Percentiles rank a stretch among this genome's conserved stretches.
These are phyloP conservation scores for Phytophthora melonis DNA, from an alignment of 352 stramenopile genomes.

Conservation along the genomic window DNA sequence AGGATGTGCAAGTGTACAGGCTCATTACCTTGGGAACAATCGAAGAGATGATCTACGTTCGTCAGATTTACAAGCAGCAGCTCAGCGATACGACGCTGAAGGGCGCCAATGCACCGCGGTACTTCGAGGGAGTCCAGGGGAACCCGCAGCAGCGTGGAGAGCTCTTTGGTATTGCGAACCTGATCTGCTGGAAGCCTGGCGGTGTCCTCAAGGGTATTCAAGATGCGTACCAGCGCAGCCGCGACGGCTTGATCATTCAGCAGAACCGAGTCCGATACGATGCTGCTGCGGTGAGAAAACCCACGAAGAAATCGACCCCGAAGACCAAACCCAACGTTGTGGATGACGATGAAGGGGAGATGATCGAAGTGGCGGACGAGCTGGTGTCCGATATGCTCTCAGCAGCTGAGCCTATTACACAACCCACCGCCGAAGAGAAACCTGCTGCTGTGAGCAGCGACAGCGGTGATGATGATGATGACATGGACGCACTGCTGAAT, in stretches of 20 bases:
- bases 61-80: slow-evolving; percentile 91
- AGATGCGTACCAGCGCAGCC: slow-evolving; percentile 65
- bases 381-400: slow-evolving; percentile 53
- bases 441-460: slow-evolving; percentile 25
- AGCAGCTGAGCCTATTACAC: slow-evolving; percentile 14
- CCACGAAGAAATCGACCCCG: slow-evolving; percentile 30
- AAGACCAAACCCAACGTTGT: slow-evolving; percentile 54
- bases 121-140: slow-evolving; percentile 85
- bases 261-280: slow-evolving; percentile 68
- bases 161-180: slow-evolving; percentile 80
- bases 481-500: slow-evolving; percentile 37
- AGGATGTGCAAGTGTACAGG: slow-evolving; percentile 87
- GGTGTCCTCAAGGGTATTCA: slow-evolving; percentile 83
- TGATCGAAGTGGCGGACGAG: slow-evolving; percentile 47
- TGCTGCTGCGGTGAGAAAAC: slow-evolving; percentile 31
- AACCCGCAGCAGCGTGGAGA: slow-evolving; percentile 79
- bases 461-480: slow-evolving; percentile 37
- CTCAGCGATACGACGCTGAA: slow-evolving; percentile 85
- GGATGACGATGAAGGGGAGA: slow-evolving; percentile 44
- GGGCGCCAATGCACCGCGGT: slow-evolving; percentile 67
- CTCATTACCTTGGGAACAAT: slow-evolving; percentile 88
- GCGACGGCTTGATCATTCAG: slow-evolving; percentile 64
- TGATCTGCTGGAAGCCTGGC: slow-evolving; percentile 79
- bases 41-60: slow-evolving; percentile 91
- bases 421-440: slow-evolving; percentile 18